A percentile compares a stretch with the other conserved stretches of the same genome.
Evolutionary conservation across 192 early-diverging fungal genomes (phyloP).

Genomic region (Martensiomyces pterosporus): DNA sequence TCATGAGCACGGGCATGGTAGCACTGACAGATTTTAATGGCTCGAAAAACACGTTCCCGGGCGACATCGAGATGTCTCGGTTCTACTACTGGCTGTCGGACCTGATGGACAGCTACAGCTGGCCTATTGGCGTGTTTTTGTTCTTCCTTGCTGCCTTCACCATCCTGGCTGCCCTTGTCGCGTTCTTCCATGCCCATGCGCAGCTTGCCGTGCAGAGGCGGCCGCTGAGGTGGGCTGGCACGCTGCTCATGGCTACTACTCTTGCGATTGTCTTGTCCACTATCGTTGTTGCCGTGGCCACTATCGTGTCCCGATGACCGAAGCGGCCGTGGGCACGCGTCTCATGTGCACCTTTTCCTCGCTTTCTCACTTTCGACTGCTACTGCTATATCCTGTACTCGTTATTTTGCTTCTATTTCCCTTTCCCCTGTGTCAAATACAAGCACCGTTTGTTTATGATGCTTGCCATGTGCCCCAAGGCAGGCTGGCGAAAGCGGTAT

Average conservation of each 20-base stretch:
- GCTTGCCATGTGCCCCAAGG: neutral
- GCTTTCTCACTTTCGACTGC: too few relatives aligned
- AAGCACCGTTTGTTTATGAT: neutral
- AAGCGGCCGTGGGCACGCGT: too few relatives aligned
- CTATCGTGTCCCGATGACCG: neutral
- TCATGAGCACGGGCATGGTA: constrained; percentile 33
- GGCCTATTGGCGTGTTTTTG: constrained; percentile 3
- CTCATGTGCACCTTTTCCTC: neutral
- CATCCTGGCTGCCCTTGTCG: constrained; percentile 6
- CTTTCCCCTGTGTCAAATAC: neutral
- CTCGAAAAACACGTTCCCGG: neutral
- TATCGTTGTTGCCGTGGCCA: neutral
- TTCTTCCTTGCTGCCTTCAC: constrained; percentile 22
- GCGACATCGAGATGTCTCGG: neutral
- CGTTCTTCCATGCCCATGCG: constrained; percentile 21
- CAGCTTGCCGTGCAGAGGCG: constrained; percentile 19
- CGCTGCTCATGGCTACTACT: constrained; percentile 13
- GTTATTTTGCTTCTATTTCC: neutral
- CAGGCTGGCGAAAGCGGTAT: too few relatives aligned
- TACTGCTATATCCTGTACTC: too few relatives aligned
- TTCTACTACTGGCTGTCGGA: constrained; percentile 6
- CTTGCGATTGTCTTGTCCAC: constrained; percentile 9
- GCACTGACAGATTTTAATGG: constrained; percentile 9
- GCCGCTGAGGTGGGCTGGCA: constrained; percentile 29
- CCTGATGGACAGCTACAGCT: neutral